Conservation (phyloP, 1,139 yeast species). For the Hemisphaericaspora xylanilytica region DNA sequence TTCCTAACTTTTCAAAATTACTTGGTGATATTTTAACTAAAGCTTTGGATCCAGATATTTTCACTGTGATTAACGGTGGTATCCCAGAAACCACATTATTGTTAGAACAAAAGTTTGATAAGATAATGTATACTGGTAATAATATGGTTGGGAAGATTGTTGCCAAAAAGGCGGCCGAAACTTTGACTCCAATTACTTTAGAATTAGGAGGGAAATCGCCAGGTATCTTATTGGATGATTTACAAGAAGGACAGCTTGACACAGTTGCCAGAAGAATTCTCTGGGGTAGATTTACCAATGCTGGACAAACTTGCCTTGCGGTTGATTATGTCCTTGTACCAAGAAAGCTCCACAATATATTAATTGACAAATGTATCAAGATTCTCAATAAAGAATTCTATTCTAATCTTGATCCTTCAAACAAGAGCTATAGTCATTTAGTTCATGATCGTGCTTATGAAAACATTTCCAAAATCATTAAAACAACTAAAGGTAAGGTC, state of each 20-base stretch:
- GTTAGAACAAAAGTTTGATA: slow-evolving; percentile 68
- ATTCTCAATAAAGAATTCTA: slow-evolving; percentile 48
- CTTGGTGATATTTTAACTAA: slow-evolving; percentile 54
- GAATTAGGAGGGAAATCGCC: slow-evolving; percentile 97
- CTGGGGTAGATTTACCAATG: slow-evolving; percentile 77
- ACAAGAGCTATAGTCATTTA: slow-evolving; percentile 54
- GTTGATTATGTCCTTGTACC: slow-evolving; percentile 79
- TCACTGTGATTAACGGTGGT: slow-evolving; percentile 72
- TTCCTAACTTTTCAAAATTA: slow-evolving; percentile 60
- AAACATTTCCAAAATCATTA: slow-evolving; percentile 47
- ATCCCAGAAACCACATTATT: slow-evolving; percentile 66
- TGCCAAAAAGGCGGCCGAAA: slow-evolving; percentile 79
- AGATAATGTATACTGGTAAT: slow-evolving; percentile 86
- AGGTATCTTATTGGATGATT: slow-evolving; percentile 59
- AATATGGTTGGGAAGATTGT: slow-evolving; percentile 73
- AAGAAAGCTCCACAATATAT: slow-evolving; percentile 51
- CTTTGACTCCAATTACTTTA: slow-evolving; percentile 73
- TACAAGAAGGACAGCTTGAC: slow-evolving; percentile 42
- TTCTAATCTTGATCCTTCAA: slow-evolving; percentile 28
- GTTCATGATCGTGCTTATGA: slow-evolving; percentile 59
- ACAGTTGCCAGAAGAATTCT: slow-evolving; percentile 64
- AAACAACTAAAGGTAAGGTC: slow-evolving; percentile 54
- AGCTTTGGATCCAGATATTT: slow-evolving; percentile 54
- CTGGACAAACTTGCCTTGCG: slow-evolving; percentile 92
- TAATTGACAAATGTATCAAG: slow-evolving; percentile 44